These are phyloP conservation scores for Penicillium sp. DNA, from an alignment of 2,329 filamentous ascomycete species.

Conservation along the genomic window DNA sequence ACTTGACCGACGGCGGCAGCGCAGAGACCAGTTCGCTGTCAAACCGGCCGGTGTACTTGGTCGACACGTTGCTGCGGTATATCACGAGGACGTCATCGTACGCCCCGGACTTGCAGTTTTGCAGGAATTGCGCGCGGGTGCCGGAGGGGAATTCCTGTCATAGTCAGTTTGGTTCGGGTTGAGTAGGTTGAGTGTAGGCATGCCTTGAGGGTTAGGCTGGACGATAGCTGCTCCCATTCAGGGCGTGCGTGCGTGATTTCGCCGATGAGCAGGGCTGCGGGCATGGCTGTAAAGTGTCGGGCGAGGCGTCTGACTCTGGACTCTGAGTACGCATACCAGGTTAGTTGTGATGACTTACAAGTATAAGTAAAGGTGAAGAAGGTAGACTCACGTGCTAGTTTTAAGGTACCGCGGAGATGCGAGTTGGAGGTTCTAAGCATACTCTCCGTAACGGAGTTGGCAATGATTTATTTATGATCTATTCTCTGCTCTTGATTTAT, in stretches of 20 bases:
- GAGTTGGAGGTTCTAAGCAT: too few relatives aligned
- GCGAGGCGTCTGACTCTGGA: neutral
- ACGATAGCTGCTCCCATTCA: constrained; percentile 42
- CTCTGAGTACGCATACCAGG: too few relatives aligned
- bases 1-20: constrained; percentile 45
- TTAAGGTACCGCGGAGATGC: too few relatives aligned
- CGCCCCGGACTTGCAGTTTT: constrained; percentile 51
- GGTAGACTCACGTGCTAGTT: too few relatives aligned
- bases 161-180: neutral
- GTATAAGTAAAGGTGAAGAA: too few relatives aligned
- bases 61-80: constrained; percentile 58
- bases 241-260: constrained; percentile 39
- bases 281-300: constrained; percentile 26
- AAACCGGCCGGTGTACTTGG: constrained; percentile 46
- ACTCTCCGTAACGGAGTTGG: too few relatives aligned
- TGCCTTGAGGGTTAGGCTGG: constrained; percentile 40
- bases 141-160: constrained; percentile 52
- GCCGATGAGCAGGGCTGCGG: constrained; percentile 44
- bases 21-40: constrained; percentile 44
- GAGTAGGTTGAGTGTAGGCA: neutral
- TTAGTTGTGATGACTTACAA: too few relatives aligned
- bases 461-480: too few relatives aligned
- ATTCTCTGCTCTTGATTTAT: too few relatives aligned
- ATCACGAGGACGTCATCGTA: constrained; percentile 55
- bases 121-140: constrained; percentile 53